These are phyloP conservation scores for Domatiomyces catenatus DNA, from an alignment of 2,329 filamentous ascomycete genomes.

Conservation along the genomic window DNA sequence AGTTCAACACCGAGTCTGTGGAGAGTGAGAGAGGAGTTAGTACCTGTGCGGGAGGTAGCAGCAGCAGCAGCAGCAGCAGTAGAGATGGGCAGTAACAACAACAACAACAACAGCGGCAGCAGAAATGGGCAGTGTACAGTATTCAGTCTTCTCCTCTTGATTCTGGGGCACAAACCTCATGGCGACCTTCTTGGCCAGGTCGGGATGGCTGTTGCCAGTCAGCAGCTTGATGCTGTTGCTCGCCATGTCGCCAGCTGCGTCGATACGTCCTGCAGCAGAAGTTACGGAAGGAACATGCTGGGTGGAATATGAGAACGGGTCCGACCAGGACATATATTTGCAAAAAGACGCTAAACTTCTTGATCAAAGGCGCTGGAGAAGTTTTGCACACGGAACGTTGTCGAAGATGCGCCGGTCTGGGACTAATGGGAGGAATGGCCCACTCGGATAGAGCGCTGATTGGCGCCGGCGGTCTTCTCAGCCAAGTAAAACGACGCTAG, in stretches of 20 bases:
- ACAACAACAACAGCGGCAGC: neutral
- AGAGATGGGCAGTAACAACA: neutral
- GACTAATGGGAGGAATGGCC: neutral
- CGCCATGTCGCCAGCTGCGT: conserved; percentile 36
- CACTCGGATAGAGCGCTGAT: neutral
- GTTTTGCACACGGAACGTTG: neutral
- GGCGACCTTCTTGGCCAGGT: conserved; percentile 54
- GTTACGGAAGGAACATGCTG: conserved; percentile 13
- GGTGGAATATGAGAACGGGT: conserved; percentile 6
- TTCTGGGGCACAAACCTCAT: too few species aligned
- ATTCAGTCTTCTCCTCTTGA: neutral
- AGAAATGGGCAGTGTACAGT: neutral
- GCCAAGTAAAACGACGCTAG: neutral
- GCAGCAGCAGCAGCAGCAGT: neutral
- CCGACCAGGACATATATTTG: neutral
- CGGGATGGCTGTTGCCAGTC: conserved; percentile 60
- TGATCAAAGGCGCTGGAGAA: neutral
- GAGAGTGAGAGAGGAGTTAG: neutral
- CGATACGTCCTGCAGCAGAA: conserved; percentile 2
- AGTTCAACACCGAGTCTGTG: conserved; percentile 49
- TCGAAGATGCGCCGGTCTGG: neutral
- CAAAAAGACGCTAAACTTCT: neutral
- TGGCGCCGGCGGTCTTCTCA: neutral
- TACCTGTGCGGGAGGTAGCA: neutral
- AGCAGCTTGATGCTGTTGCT: conserved; percentile 56